phyloP scores from a whole-genome alignment of 495 filamentous ascomycete species.

The Penicillium egyptiacum region DNA sequence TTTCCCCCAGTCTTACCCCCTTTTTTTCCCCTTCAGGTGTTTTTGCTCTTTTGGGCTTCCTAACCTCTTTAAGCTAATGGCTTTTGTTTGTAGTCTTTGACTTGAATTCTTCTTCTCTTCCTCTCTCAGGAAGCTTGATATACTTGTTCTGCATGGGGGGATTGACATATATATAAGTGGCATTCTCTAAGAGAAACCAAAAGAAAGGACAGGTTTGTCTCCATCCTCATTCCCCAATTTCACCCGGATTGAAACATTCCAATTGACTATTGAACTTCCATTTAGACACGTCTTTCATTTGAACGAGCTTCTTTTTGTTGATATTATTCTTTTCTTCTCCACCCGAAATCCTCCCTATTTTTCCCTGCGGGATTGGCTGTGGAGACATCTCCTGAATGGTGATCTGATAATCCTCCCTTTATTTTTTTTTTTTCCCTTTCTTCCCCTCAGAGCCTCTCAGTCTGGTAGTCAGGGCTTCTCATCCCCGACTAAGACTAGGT shows the following conservation, averaged over 20 bases:
- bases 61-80: constrained; percentile 34
- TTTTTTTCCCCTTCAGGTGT: constrained; percentile 38
- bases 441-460: constrained; percentile 4
- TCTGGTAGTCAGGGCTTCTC: constrained; percentile 9
- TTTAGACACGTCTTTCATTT: constrained; percentile 34
- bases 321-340: constrained; percentile 58
- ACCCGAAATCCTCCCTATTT: constrained; percentile 8
- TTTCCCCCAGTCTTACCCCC: constrained; percentile 30
- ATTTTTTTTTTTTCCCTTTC: neutral
- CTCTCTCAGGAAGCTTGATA: constrained; percentile 6
- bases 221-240: constrained; percentile 25
- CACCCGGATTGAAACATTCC: constrained; percentile 33
- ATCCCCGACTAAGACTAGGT: constrained; percentile 9
- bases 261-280: constrained; percentile 24
- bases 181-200: constrained; percentile 29
- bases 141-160: constrained; percentile 16
- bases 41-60: constrained; percentile 24
- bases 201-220: constrained; percentile 31
- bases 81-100: constrained; percentile 22
- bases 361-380: constrained; percentile 4
- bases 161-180: constrained; percentile 29
- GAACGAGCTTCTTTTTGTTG: constrained; percentile 16
- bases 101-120: constrained; percentile 26
- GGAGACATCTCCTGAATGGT: constrained; percentile 17
- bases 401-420: constrained; percentile 14